Base-by-base conservation (phyloP, 768 basidiomycete species). In the Psilocybe cyanescens region DNA sequence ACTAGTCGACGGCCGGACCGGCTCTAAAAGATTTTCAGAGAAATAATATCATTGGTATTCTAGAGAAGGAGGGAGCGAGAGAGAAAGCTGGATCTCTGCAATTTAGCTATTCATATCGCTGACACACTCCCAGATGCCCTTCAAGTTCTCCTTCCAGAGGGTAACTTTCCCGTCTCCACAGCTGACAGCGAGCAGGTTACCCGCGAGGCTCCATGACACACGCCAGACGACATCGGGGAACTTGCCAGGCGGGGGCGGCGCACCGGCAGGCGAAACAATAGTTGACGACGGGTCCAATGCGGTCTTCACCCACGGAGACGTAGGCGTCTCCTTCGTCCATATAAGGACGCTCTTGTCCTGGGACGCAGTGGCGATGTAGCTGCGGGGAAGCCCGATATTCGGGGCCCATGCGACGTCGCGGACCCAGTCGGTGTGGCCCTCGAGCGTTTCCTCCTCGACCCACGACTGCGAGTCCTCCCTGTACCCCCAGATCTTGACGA, bases 401-500 rank as follows among this genome's bases (percentile, higher is more conserved):
- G 97, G 97, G 1, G 96, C 96, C 95, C 96, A 99, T 0, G 97
- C 94, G n/a, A 98, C 96, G 72, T 99, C 97, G 50, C 97, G 84
- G 19, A 99, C 96, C 97, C 97, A 99, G 74, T 99, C 97, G 0
- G 90, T 85, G 74, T 99, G 97, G 0, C 94, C 95, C 53, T 94
- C 92, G 24, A 99, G 85, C 0, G 83, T 86, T 68, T 97, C 95
- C 72, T 95, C 96, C 68, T 94, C 93, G 12, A 85, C 82, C 95
- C 96, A 98, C 7, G 91, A 86, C 73, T 95, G 91, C 8, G 88
- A 83, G 55, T 93, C 90, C 56, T 96, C 93, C 63, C 89, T 86
- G 79, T 89, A 97, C 1, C 84, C 88, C 97, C 97, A 98, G 66
- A 98, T 92, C 69, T 90, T 90, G 68, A 97, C 94, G 52, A 97